Evolutionary conservation across 176 grass and related monocot species (phyloP).

Genomic region (Bothriochloa decipiens): DNA sequence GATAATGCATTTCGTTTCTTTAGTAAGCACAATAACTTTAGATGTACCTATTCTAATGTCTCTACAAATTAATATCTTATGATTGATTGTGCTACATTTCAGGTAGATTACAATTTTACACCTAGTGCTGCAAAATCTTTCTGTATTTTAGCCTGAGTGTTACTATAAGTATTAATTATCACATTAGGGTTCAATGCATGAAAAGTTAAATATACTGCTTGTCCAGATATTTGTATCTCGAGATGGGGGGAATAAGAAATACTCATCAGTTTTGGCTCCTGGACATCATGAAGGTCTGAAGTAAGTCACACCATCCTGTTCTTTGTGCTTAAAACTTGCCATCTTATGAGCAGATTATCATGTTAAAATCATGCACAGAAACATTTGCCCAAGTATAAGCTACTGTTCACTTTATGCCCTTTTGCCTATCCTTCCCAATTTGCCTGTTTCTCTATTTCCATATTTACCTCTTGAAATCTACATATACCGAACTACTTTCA

Average conservation of each 20-base stretch:
- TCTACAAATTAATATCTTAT: not conserved
- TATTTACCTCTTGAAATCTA: slow-evolving; percentile 1
- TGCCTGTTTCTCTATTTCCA: not conserved
- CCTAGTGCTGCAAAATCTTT: not conserved
- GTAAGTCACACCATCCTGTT: slow-evolving; percentile 54
- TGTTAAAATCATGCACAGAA: not conserved
- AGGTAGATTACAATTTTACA: not conserved
- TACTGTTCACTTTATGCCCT: not conserved
- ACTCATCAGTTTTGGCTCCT: slow-evolving; percentile 88
- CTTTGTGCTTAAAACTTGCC: slow-evolving; percentile 25
- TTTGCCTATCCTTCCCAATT: not conserved
- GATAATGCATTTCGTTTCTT: not conserved
- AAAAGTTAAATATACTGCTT: not conserved
- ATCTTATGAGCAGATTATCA: not conserved
- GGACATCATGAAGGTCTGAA: slow-evolving; percentile 92
- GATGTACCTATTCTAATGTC: not conserved
- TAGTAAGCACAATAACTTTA: not conserved
- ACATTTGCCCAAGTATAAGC: slow-evolving; percentile 1
- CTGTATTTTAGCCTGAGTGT: slow-evolving; percentile 17
- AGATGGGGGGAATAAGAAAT: slow-evolving; percentile 87
- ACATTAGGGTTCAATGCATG: not conserved
- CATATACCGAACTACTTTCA: slow-evolving; percentile 5
- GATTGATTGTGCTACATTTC: not conserved
- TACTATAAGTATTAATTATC: not conserved
- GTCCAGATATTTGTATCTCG: slow-evolving; percentile 96